Evolutionary conservation across 306 rosid species (phyloP).

Genomic region (Castanospermum australe): DNA sequence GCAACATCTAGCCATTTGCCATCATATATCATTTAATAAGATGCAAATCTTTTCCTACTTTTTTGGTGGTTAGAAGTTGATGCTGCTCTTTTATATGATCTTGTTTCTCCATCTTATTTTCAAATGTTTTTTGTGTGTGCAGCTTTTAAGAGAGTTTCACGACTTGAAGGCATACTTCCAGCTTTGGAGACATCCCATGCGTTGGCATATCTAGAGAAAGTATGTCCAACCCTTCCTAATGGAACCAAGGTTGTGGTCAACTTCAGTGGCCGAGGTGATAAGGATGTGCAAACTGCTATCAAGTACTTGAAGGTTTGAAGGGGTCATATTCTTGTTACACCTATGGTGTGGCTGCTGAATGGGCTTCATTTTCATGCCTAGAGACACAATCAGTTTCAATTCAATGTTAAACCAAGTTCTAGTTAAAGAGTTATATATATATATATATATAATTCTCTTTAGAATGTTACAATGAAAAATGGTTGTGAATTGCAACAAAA

Average conservation of each 20-base stretch:
- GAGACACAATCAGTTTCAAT: slow-evolving; percentile 7
- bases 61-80: not conserved
- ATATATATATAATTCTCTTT: not conserved
- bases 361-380: slow-evolving; percentile 16
- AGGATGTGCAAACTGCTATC: slow-evolving; percentile 95
- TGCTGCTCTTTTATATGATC: slow-evolving; percentile 7
- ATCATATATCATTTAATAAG: not conserved
- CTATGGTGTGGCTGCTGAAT: slow-evolving; percentile 15
- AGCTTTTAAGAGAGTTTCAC: slow-evolving; percentile 84
- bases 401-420: slow-evolving; percentile 5
- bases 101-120: not conserved
- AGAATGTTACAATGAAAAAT: not conserved
- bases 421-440: not conserved
- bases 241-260: slow-evolving; percentile 79
- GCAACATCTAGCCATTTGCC: not conserved
- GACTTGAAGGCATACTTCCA: slow-evolving; percentile 94
- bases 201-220: slow-evolving; percentile 76
- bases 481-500: not conserved
- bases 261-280: slow-evolving; percentile 97
- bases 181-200: slow-evolving; percentile 98
- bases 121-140: slow-evolving; percentile 20
- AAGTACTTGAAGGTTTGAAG: slow-evolving; percentile 69
- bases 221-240: slow-evolving; percentile 76
- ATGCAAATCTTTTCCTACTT: not conserved
- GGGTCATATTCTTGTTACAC: not conserved